phyloP scores from a whole-genome alignment of 345 rosid species.

The Arabidopsis thaliana region DNA sequence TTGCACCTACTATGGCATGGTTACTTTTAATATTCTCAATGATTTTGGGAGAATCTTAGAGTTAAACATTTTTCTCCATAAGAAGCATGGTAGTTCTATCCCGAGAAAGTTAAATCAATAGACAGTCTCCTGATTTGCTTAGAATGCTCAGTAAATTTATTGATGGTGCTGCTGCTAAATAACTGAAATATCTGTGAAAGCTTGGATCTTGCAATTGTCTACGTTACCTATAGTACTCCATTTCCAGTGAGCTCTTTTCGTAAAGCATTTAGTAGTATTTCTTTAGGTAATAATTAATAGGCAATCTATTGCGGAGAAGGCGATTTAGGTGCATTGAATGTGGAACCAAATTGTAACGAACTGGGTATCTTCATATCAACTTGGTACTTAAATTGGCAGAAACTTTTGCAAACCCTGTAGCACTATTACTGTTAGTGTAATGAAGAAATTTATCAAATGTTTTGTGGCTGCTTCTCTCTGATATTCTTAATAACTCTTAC shows the following conservation, averaged over 20 bases:
- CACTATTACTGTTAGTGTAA: background rate
- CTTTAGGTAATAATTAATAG: background rate
- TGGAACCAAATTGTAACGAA: conserved; percentile 15
- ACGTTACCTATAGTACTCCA: conserved; percentile 10
- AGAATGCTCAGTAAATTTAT: conserved; percentile 10
- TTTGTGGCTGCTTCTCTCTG: conserved; percentile 3
- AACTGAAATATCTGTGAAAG: conserved; percentile 16
- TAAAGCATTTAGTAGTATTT: background rate
- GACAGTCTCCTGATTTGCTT: conserved; percentile 23
- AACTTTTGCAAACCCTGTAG: conserved; percentile 18
- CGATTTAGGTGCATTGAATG: conserved; percentile 5
- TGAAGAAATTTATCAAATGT: conserved; percentile 21
- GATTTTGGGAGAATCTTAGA: conserved; percentile 28
- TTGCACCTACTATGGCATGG: conserved; percentile 18
- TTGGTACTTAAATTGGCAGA: conserved; percentile 25
- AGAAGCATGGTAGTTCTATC: conserved; percentile 20
- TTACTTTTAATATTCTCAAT: conserved; percentile 23
- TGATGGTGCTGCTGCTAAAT: conserved; percentile 13
- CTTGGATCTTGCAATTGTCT: conserved; percentile 10
- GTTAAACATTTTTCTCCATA: background rate
- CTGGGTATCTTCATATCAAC: conserved; percentile 14
- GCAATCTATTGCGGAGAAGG: conserved; percentile 20
- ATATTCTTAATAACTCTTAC: background rate
- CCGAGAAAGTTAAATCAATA: conserved; percentile 13
- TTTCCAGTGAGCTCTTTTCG: conserved; percentile 21